Evolutionary conservation across 768 basidiomycete species (phyloP), one percentile per base, ranked within the genome.

Genomic region (Exsudoporus frostii): DNA sequence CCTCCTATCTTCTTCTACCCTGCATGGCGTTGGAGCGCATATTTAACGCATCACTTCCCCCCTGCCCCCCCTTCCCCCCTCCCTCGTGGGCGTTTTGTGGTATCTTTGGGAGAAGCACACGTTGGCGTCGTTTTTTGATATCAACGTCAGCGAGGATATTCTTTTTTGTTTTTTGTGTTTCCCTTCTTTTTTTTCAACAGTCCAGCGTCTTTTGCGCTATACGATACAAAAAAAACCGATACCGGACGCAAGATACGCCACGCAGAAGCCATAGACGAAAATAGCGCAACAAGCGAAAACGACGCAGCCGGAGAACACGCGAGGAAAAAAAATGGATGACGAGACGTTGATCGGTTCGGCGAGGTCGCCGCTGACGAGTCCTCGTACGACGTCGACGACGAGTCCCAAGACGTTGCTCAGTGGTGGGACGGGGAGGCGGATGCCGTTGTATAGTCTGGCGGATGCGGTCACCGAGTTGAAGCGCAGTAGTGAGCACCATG

Each of bases 401-500:
- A 59, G 52, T 36, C 63, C 60, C 1, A 47, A 8, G 38, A 59
- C 57, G 20, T 25, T 55, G 17, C 22, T 44, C 13, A 53, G 52
- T 7, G 47, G 51, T 24, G 50, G 55, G 19, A 41, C 55, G 19
- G 63, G 60, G 29, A 69, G 74, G 53, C 68, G 71, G 51, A 66
- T 76, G 51, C 73, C 69, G 4, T 54, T 78, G 45, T 58, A 69
- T 33, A 77, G 70, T 30, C 57, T 80, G 29, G 63, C 79, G 20
- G 79, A 80, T 48, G 74, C 73, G 27, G 63, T 80, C 29, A 52
- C 63, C 14, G 78, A 80, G 52, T 54, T 81, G 51, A 72, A 70
- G 57, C 73, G 62, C 34, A 77, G 75, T 19, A 66, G 66, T 2
- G 64, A 66, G 2, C 38, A 66, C 7, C 67, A 66, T 24, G 45